phyloP scores from a whole-genome alignment of 169 alveolate genomes.

The Plasmodium adleri region DNA sequence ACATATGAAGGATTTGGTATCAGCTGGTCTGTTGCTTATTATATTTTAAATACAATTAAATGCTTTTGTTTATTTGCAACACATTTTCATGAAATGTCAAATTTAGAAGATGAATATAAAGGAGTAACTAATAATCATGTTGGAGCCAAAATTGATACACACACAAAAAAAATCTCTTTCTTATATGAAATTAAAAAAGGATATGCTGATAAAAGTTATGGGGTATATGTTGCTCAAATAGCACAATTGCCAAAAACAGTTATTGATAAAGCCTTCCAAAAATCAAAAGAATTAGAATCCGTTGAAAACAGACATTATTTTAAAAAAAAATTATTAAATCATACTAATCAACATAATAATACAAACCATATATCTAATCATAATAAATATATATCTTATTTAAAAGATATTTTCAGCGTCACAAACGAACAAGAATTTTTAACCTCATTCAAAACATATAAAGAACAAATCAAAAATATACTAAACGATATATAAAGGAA shows the following conservation, averaged over 20 bases:
- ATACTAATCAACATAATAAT: constrained; percentile 10
- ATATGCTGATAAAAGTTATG: constrained; percentile 93
- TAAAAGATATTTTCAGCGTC: constrained; percentile 17
- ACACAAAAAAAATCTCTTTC: constrained; percentile 83
- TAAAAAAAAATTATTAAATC: constrained; percentile 14
- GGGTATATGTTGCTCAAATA: constrained; percentile 95
- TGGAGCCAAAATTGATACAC: constrained; percentile 80
- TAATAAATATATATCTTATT: neutral
- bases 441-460: neutral
- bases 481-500: neutral
- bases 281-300: constrained; percentile 72
- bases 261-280: constrained; percentile 75
- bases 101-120: constrained; percentile 87
- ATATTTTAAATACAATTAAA: constrained; percentile 91
- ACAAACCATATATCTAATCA: neutral
- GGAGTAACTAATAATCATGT: constrained; percentile 91
- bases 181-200: constrained; percentile 93
- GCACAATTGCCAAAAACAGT: constrained; percentile 92
- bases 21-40: constrained; percentile 97
- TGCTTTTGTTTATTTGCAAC: constrained; percentile 98
- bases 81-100: constrained; percentile 97
- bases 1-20: constrained; percentile 98
- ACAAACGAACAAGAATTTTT: constrained; percentile 22
- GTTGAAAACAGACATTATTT: constrained; percentile 75
- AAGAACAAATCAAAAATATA: neutral